Evolutionary conservation across 2,329 filamentous ascomycete genomes (phyloP).

Genomic region (Aspergillus sp.): DNA sequence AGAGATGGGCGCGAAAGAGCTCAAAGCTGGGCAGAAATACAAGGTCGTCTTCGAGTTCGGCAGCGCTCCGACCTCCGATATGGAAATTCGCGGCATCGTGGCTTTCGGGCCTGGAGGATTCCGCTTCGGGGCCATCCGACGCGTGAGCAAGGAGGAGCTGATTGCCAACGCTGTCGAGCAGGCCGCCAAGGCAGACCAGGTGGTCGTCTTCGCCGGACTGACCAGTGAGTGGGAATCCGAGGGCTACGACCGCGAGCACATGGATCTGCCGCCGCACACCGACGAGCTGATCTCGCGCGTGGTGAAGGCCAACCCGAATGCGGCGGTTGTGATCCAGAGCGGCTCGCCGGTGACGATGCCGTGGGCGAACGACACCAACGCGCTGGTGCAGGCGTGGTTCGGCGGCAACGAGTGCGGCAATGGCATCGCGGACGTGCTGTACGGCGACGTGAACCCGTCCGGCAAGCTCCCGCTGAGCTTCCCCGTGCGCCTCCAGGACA

Average conservation of each 20-base stretch:
- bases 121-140: conserved; percentile 52
- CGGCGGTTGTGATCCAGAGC: conserved; percentile 66
- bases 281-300: conserved; percentile 56
- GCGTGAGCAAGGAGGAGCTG: conserved; percentile 49
- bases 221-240: conserved; percentile 77
- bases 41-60: conserved; percentile 51
- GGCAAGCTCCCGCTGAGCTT: conserved; percentile 68
- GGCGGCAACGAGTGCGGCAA: conserved; percentile 81
- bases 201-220: conserved; percentile 67
- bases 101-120: conserved; percentile 52
- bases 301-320: conserved; percentile 56
- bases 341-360: conserved; percentile 57
- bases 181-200: conserved; percentile 63
- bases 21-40: conserved; percentile 53
- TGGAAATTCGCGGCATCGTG: conserved; percentile 41
- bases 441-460: conserved; percentile 63
- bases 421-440: conserved; percentile 67
- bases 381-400: conserved; percentile 71
- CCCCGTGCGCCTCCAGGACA: conserved; percentile 58
- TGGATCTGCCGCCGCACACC: conserved; percentile 48
- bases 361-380: conserved; percentile 38
- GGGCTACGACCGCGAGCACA: conserved; percentile 51
- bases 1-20: conserved; percentile 48
- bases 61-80: conserved; percentile 49
- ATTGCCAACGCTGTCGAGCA: conserved; percentile 58